Evolutionary conservation across 73 alveolate species (phyloP).

Genomic region (Tetrahymena thermophila): DNA sequence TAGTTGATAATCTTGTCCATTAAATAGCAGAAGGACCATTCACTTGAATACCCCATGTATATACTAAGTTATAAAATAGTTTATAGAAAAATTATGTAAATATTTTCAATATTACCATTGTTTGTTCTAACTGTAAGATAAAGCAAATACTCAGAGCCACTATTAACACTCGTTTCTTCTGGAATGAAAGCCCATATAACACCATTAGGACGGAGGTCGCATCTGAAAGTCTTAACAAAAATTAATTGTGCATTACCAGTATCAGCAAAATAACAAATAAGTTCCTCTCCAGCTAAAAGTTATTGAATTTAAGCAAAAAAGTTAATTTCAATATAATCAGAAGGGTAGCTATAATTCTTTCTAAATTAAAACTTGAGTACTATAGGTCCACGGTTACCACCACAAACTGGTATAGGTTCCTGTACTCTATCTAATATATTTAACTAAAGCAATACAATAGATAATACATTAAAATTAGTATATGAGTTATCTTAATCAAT

Average conservation of each 20-base stretch:
- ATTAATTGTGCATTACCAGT: conserved; percentile 7
- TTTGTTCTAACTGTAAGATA: background rate
- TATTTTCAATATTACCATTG: background rate
- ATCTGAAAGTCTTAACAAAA: conserved; percentile 17
- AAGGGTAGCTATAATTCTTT: conserved; percentile 16
- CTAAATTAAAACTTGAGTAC: conserved; percentile 10
- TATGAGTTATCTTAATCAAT: background rate
- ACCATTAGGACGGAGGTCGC: conserved; percentile 22
- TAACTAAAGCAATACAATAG: background rate
- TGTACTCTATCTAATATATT: conserved; percentile 8
- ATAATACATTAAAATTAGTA: background rate
- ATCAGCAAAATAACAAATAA: conserved; percentile 28
- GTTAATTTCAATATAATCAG: conserved; percentile 18
- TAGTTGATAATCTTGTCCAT: conserved; percentile 16
- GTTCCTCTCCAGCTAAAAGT: background rate
- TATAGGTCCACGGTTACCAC: conserved; percentile 29
- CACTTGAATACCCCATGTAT: conserved; percentile 5
- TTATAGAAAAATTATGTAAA: background rate
- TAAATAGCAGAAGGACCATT: conserved; percentile 25
- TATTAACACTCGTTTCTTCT: conserved; percentile 14
- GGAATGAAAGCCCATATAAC: conserved; percentile 7
- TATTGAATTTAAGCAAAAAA: background rate
- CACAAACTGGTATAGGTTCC: conserved; percentile 22
- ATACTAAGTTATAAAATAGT: background rate
- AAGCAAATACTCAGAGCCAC: conserved; percentile 12